Evolutionary conservation across 73 alveolate genomes (phyloP), one percentile per base, ranked within the genome.

Genomic region (Effrenium voratum): DNA sequence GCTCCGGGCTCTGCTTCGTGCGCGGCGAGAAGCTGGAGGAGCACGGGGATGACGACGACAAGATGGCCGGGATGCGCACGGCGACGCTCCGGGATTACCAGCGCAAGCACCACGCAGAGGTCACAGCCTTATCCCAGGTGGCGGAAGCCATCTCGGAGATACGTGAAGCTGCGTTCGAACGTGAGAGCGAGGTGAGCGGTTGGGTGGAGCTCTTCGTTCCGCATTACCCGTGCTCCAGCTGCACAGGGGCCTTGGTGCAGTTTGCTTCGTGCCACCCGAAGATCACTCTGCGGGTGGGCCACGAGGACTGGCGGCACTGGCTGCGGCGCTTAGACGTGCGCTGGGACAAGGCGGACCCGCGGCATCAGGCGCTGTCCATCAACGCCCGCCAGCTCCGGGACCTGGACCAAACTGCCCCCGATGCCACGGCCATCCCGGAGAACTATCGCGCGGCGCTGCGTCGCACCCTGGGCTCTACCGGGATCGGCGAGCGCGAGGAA

Each of bases 121-220:
- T 87, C 28, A 87, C 95, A 5, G 95, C 95, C 38, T 70, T 87
- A 36, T 87, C 95, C 15, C 95, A 87, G 93, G 93, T 83, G 77
- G 93, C 52, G n/a, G 93, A 85, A 59, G 94, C 94, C 43, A 57
- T 85, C 52, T 60, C 81, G 1, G 94, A 85, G 45, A 85, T 85
- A 60, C 94, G 57, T 80, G 94, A 38, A 19, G 63, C 63, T 19
- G 63, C 8, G 19, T 12, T 8, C 19, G 63, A 52, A 52, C 63
- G 19, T 8, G 63, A 28, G 34, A 36, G 28, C 43, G 22, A 59
- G 44, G 98, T 91, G 32, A 43, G n/a, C 5, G 98, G 98, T 1
- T 91, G 98, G 98, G 98, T 91, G 59, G 98, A 91, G 59, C 98
- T 91, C 46, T 91, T 91, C 59, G 98, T 91, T 44, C 98, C 98